Evolutionary conservation across 352 stramenopile species (phyloP).

Genomic region (Aphanomyces invadans): DNA sequence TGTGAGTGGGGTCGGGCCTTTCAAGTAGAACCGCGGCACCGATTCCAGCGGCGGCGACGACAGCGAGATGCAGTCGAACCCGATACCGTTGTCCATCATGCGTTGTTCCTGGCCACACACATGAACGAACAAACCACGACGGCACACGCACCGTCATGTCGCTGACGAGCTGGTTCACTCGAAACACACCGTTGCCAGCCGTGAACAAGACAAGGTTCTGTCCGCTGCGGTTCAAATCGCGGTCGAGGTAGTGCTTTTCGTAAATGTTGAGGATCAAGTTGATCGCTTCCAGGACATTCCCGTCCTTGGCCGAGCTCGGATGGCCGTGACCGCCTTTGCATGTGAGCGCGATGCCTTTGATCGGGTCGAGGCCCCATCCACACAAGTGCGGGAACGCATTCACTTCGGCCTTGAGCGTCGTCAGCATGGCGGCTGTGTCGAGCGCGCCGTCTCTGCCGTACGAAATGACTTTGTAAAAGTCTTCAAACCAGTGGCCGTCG

Average conservation of each 20-base stretch:
- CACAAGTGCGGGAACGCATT: slow-evolving; percentile 65
- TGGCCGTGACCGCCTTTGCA: slow-evolving; percentile 33
- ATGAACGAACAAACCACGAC: no score
- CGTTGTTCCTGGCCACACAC: slow-evolving; percentile 91
- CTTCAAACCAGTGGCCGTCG: slow-evolving; percentile 68
- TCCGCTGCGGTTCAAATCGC: slow-evolving; percentile 92
- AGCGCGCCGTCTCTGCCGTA: slow-evolving; percentile 50
- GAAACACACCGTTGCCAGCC: slow-evolving; percentile 93
- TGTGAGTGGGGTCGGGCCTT: slow-evolving; percentile 20
- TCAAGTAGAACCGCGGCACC: slow-evolving; percentile 96
- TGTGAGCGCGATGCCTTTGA: slow-evolving; percentile 17
- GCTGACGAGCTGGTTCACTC: slow-evolving; percentile 91
- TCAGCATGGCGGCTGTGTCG: slow-evolving; percentile 57
- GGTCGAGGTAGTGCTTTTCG: slow-evolving; percentile 97
- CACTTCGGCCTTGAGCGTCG: slow-evolving; percentile 70
- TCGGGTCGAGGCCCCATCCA: slow-evolving; percentile 38
- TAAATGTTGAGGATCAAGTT: slow-evolving; percentile 98
- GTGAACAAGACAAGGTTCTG: slow-evolving; percentile 96
- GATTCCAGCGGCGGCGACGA: slow-evolving; percentile 94
- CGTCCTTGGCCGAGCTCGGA: slow-evolving; percentile 62
- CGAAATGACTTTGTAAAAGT: slow-evolving; percentile 80
- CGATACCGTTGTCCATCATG: slow-evolving; percentile 99
- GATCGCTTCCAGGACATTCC: slow-evolving; percentile 97
- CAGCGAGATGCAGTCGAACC: slow-evolving; percentile 96
- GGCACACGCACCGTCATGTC: slow-evolving; percentile 87